Percentiles rank a stretch among this genome's conserved stretches.
These are phyloP conservation scores for Dittrichia graveolens DNA, from an alignment of 129 eudicot genomes.

Conservation along the genomic window DNA sequence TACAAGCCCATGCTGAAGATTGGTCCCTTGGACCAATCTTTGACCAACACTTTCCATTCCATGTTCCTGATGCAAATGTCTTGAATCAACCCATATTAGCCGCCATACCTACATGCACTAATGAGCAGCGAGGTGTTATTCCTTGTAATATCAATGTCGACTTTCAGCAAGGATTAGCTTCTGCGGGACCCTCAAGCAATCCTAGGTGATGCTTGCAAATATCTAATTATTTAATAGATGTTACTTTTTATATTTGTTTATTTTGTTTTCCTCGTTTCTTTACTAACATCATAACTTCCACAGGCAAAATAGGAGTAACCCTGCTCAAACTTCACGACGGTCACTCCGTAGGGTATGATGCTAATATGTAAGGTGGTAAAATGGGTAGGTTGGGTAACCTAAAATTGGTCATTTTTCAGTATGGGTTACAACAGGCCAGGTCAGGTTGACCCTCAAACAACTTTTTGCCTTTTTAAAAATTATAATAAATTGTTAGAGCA, in stretches of 20 bases:
- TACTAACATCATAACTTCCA: not conserved
- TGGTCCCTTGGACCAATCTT: not conserved
- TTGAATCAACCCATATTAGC: not conserved
- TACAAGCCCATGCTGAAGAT: no score
- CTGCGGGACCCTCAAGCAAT: not conserved
- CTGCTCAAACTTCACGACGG: not conserved
- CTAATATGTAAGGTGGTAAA: constrained; percentile 1
- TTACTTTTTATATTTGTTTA: not conserved
- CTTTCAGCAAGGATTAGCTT: constrained; percentile 2
- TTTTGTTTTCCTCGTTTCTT: no score
- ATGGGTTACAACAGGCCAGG: not conserved
- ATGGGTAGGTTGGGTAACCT: not conserved
- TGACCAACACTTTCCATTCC: not conserved
- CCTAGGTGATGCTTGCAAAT: not conserved
- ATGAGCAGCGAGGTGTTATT: constrained; percentile 1
- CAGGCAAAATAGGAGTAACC: not conserved
- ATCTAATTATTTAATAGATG: not conserved
- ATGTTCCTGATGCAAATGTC: not conserved
- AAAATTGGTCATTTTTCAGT: not conserved
- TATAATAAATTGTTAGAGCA: not conserved
- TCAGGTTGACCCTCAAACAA: not conserved
- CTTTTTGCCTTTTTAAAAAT: not conserved
- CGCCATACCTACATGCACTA: not conserved
- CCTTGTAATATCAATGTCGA: not conserved
- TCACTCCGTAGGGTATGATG: constrained; percentile 6